Percentiles rank a stretch among this genome's conserved stretches.
These are phyloP conservation scores for Pyricularia sp. DNA, from an alignment of 2,329 filamentous ascomycete species.

Conservation along the genomic window DNA sequence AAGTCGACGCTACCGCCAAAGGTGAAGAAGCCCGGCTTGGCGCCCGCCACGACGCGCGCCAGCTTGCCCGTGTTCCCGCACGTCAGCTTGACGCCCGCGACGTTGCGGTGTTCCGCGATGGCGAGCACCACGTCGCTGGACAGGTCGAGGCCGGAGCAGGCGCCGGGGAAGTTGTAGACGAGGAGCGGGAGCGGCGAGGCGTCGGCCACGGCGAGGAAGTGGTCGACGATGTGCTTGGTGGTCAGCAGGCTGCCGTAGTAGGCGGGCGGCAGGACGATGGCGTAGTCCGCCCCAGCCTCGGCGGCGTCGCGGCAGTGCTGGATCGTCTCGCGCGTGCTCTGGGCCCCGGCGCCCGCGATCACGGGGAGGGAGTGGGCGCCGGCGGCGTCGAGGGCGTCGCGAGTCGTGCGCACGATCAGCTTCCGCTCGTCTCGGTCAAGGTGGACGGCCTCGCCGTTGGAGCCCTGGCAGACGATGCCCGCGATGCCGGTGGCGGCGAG, in stretches of 20 bases:
- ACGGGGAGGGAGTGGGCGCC: slow-evolving; percentile 38
- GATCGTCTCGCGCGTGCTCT: slow-evolving; percentile 59
- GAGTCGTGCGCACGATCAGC: slow-evolving; percentile 49
- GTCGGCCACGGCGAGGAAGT: slow-evolving; percentile 54
- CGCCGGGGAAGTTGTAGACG: slow-evolving; percentile 56
- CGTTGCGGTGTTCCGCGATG: slow-evolving; percentile 44
- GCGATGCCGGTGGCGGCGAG: slow-evolving; percentile 55
- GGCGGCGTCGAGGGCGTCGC: slow-evolving; percentile 40
- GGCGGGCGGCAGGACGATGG: slow-evolving; percentile 57
- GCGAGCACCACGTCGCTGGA: slow-evolving; percentile 45
- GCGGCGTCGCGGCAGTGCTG: slow-evolving; percentile 56
- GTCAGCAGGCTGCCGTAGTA: slow-evolving; percentile 57
- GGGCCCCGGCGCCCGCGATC: slow-evolving; percentile 60
- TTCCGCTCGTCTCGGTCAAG: slow-evolving; percentile 56
- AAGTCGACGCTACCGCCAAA: slow-evolving; percentile 69
- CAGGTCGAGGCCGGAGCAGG: slow-evolving; percentile 46
- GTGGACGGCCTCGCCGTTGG: slow-evolving; percentile 67
- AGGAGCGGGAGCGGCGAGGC: slow-evolving; percentile 48
- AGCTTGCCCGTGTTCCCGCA: slow-evolving; percentile 57
- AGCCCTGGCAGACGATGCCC: slow-evolving; percentile 60
- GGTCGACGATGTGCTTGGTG: slow-evolving; percentile 44
- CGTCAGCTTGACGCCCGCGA: slow-evolving; percentile 54
- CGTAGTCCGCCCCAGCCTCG: slow-evolving; percentile 55
- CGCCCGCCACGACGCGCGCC: slow-evolving; percentile 34
- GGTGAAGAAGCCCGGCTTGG: slow-evolving; percentile 44